A percentile compares a stretch with the other conserved stretches of the same genome.
Evolutionary conservation across 1,284 basidiomycete species (phyloP).

Genomic region (Sporisorium exsertum): DNA sequence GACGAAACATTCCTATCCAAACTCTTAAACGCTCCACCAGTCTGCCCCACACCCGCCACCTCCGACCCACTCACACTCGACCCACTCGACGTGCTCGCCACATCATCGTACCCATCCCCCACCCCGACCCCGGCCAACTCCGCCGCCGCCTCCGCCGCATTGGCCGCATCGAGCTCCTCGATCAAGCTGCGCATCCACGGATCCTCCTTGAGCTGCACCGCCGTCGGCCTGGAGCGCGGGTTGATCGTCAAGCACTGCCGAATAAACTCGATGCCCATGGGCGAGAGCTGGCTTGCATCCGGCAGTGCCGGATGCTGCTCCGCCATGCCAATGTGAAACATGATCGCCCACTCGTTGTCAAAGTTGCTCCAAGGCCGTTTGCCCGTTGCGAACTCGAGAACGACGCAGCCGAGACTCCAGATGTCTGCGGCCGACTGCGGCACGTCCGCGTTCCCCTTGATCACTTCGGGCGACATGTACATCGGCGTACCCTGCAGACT

Average conservation of each 20-base stretch:
- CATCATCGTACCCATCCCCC: constrained; percentile 15
- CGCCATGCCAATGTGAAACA: constrained; percentile 98
- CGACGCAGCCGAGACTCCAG: constrained; percentile 96
- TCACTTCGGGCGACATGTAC: constrained; percentile 99
- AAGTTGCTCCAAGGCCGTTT: constrained; percentile 98
- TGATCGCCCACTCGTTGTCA: constrained; percentile 99
- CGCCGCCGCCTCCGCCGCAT: constrained; percentile 53
- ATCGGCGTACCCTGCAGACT: constrained; percentile 90
- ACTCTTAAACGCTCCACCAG: constrained; percentile 37
- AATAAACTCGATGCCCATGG: constrained; percentile 92
- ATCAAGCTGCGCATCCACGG: constrained; percentile 79
- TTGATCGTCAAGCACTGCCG: constrained; percentile 91
- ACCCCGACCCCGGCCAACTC: constrained; percentile 22
- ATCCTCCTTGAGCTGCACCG: constrained; percentile 86
- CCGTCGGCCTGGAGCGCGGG: constrained; percentile 83
- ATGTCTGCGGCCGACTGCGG: constrained; percentile 97
- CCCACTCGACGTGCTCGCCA: constrained; percentile 22
- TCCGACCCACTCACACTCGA: constrained; percentile 16
- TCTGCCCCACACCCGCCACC: neutral
- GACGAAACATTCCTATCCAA: constrained; percentile 43
- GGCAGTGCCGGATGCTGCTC: constrained; percentile 96
- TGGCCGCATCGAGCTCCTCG: constrained; percentile 62
- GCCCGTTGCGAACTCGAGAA: constrained; percentile 95
- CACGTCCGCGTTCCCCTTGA: constrained; percentile 79
- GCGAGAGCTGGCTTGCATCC: constrained; percentile 87